phyloP scores from a whole-genome alignment of 805 yeast species.

The Torulaspora quercuum region DNA sequence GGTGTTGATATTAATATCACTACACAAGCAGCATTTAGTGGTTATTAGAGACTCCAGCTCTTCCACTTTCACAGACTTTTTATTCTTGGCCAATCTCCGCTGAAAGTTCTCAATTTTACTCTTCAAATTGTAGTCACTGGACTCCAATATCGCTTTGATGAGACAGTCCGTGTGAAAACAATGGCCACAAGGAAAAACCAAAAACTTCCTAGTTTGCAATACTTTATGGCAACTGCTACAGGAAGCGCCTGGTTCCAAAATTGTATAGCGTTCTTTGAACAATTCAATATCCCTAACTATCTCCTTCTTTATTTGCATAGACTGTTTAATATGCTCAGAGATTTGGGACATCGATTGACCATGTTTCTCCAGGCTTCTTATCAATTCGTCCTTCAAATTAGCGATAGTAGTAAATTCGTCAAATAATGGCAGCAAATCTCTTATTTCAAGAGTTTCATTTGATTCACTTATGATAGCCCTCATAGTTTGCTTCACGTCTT shows the following conservation, averaged over 20 bases:
- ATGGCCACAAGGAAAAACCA: slow-evolving; percentile 86
- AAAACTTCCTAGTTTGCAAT: slow-evolving; percentile 66
- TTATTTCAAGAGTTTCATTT: slow-evolving; percentile 57
- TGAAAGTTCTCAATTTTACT: slow-evolving; percentile 50
- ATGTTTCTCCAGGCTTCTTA: slow-evolving; percentile 70
- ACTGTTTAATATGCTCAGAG: slow-evolving; percentile 70
- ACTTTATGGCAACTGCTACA: slow-evolving; percentile 72
- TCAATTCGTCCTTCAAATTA: slow-evolving; percentile 78
- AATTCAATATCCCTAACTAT: slow-evolving; percentile 57
- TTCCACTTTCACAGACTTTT: slow-evolving; percentile 29
- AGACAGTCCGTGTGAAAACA: slow-evolving; percentile 87
- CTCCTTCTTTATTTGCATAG: slow-evolving; percentile 56
- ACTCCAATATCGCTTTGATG: slow-evolving; percentile 54
- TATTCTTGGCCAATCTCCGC: slow-evolving; percentile 27
- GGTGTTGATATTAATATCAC: slow-evolving; percentile 64
- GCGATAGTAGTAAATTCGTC: slow-evolving; percentile 83
- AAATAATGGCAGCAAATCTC: slow-evolving; percentile 77
- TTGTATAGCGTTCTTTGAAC: slow-evolving; percentile 53
- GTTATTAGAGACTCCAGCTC: slow-evolving; percentile 60
- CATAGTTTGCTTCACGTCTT: slow-evolving; percentile 35
- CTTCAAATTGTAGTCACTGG: slow-evolving; percentile 65
- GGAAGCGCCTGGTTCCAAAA: slow-evolving; percentile 78
- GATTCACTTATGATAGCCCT: slow-evolving; percentile 41
- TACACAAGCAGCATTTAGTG: slow-evolving; percentile 70
- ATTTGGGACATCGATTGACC: slow-evolving; percentile 62